Evolutionary conservation across 495 filamentous ascomycete species (phyloP).

Genomic region (Ramalina intermedia): DNA sequence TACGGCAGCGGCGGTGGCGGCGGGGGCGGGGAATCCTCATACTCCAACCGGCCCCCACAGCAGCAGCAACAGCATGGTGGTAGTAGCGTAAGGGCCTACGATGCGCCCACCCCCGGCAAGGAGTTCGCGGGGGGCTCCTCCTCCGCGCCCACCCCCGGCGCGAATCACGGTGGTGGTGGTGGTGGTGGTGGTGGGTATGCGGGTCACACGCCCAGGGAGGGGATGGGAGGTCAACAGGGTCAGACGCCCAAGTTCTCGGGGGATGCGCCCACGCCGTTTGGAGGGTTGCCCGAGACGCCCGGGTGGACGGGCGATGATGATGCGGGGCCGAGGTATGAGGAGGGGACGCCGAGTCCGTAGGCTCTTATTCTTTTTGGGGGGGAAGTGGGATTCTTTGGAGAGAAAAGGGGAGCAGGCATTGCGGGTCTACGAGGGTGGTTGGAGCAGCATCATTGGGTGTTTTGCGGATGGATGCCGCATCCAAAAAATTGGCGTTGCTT

Average conservation of each 20-base stretch:
- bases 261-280: conserved; percentile 65
- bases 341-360: conserved; percentile 36
- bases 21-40: conserved; percentile 16
- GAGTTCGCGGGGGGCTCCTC: conserved; percentile 24
- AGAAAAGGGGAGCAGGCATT: too few species aligned
- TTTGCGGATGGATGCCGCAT: too few species aligned
- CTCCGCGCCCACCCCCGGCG: conserved; percentile 32
- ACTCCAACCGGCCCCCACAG: conserved; percentile 25
- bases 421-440: too few species aligned
- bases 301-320: conserved; percentile 37
- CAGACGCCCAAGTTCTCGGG: conserved; percentile 55
- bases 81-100: conserved; percentile 28
- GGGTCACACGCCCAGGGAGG: conserved; percentile 50
- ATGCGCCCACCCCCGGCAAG: conserved; percentile 67
- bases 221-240: conserved; percentile 40
- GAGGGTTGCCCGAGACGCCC: conserved; percentile 55
- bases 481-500: too few species aligned
- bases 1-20: background rate
- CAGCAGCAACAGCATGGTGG: conserved; percentile 24
- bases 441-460: too few species aligned
- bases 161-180: conserved; percentile 2
- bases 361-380: background rate
- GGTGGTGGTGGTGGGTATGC: conserved; percentile 12
- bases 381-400: too few species aligned
- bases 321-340: conserved; percentile 40